Base-by-base conservation (phyloP, 306 rosid genomes). In the Phaseolus lunatus region DNA sequence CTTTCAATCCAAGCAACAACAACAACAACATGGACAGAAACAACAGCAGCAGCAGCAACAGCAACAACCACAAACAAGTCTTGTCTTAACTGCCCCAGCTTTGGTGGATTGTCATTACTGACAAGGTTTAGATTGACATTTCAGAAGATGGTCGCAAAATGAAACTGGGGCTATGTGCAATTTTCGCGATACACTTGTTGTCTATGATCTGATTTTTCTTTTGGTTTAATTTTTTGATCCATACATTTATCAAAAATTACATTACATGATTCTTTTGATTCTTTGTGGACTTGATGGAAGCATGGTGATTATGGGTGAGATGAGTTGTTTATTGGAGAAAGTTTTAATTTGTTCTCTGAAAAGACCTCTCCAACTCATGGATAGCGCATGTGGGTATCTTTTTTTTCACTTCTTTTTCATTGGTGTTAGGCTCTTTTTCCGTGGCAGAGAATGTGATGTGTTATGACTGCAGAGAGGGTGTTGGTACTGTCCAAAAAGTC, bases 21-120 rank as follows among this genome's bases (percentile, higher is more conserved):
- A 81, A 33, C 37, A 33, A 5, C 87, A 85, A 7, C 85, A 57
- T 43, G 48, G 48, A 71, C 84, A 74, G 16, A 11, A 43, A 3
- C 37, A 20, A 2, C 88, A 85, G 1, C 81, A 76, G 3, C 78
- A 79, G 0, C 87, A 82, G 0, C 80, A 73, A 1, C 88, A 77
- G 0, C 84, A 70, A 0, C 87, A 82, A 7, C 85, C 79, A 33
- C 84, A 84, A 72, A 68, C 86, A 35, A 52, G 64, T 81, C 73
- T 89, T 54, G 93, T 87, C 81, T 92, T 92, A 80, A 69, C 91
- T 0, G 71, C 96, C 19, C 86, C 88, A 29, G 82, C 97, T 87
- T 85, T 92, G 97, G 98, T 95, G 88, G 97, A 95, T 89, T 95
- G 98, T 82, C 98, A 92, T 78, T 88, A 89, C 93, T 95, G 70